Base-by-base conservation (phyloP, 176 grass and related monocot genomes). In the Oryza coarctata region DNA sequence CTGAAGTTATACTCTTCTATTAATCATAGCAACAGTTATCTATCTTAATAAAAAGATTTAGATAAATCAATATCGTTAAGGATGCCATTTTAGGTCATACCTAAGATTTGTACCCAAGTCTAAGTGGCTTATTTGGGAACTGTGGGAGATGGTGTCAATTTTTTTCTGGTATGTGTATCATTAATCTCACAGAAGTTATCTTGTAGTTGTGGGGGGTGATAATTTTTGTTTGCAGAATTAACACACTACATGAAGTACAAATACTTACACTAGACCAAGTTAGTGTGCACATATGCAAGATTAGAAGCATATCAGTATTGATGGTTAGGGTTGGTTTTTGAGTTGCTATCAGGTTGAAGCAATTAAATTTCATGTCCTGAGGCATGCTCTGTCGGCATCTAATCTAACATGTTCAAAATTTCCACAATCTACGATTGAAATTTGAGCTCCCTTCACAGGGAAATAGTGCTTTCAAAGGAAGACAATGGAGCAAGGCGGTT, bases 401-500 rank as follows among this genome's bases (percentile, higher is more conserved):
- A 39, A 39, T 22, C 70, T 67, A 67, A 22, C 18, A 25, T 43
- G 69, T 65, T 74, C 12, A 28, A 52, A 27, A 44, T 12, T 64
- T 66, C 31, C 3, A 13, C 68, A 41, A 71, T 57, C 30, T 61
- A 39, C 27, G 40, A 68, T 70, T 23, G 44, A 15, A 33, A 12
- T 55, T 43, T 65, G 7, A 78, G 33, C 17, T 67, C 63, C 25
- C 70, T 74, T 85, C 9, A 87, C 76, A 99, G 96, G 96, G 96
- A 74, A 99, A 99, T 89, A 88, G 44, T 36, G 93, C 91, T 69
- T 99, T 88, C 71, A 99, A 93, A 82, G 79, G 63, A 79, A 95
- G 63, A 87, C 64, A 99, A 47, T 99, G 93, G 96, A 90, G 83
- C 81, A 99, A 92, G 83, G 96, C 96, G 1, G 84, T 90, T 81